Evolutionary conservation across 2,329 filamentous ascomycete species (phyloP), one percentile per base, ranked within the genome.

Genomic region (Penicillium janthinellum): DNA sequence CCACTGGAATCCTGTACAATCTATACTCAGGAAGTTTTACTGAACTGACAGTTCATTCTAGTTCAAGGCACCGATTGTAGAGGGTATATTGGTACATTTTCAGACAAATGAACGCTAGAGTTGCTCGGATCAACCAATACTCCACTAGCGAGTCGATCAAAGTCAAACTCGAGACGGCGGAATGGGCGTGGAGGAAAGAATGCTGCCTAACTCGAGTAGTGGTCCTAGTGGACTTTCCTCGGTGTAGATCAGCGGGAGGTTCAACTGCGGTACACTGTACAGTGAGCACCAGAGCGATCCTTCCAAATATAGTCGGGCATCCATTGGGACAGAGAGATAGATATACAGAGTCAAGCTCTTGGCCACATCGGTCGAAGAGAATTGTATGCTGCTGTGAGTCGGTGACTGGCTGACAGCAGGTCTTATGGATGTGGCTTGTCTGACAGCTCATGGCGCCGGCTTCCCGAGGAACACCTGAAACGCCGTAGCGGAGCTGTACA

Each of bases 81-180:
- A 17, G 42, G 37, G 10, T 58, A 38, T 58, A 50, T 53, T 41
- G 22, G 53, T 55, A 31, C 53, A 53, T 56, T 31, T 45, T 31
- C 48, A 2, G 15, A 49, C 25, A 25, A 28, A 22, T 44, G 7
- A 7, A 45, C 25, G 14, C 12, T 28, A 12, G 7, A 55, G 17
- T 38, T 34, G 35, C 7, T 56, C 35, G 5, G 44, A 48, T 48
- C 42, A 39, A 4, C 28, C 38, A 25, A 48, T 49, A 34, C 25
- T n/a, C 39, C 10, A 35, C 25, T 55, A 12, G 7, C 17, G 5
- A 37, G 41, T 45, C 31, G 42, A 45, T 42, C 52, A 22, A 42
- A 37, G 17, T 25, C 17, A 54, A 45, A 34, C 4, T 34, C 25
- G 34, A n/a, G 14, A 37, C 34, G 28, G 17, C 17, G 28, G 31